Percentiles rank a stretch among this genome's conserved stretches.
These are phyloP conservation scores for Oryza nivara DNA, from an alignment of 176 grass and related monocot genomes.

Conservation along the genomic window DNA sequence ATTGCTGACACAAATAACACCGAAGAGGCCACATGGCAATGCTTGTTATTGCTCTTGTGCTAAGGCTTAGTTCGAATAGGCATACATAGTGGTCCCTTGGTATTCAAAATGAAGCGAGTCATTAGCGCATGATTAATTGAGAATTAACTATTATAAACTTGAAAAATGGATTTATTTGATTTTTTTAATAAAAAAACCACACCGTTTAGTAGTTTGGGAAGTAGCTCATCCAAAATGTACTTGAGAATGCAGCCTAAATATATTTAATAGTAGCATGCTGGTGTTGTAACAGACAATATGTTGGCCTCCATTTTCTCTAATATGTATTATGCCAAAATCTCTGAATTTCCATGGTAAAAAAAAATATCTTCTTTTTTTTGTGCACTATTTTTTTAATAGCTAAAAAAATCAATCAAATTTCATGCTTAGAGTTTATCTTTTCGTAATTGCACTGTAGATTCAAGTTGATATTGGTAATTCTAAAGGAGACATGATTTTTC, in stretches of 20 bases:
- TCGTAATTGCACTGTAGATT: constrained; percentile 58
- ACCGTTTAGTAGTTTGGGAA: too few species aligned
- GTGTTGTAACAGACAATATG: constrained; percentile 1
- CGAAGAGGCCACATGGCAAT: background rate
- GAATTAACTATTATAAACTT: too few species aligned
- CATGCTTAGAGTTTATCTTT: constrained; percentile 2
- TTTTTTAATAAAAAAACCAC: too few species aligned
- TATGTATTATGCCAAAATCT: constrained; percentile 2
- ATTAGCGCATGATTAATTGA: too few species aligned
- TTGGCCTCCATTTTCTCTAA: constrained; percentile 21
- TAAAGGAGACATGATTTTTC: constrained; percentile 66
- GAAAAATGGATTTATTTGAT: too few species aligned
- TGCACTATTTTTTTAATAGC: constrained; percentile 7
- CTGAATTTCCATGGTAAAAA: background rate
- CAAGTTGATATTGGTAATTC: constrained; percentile 85
- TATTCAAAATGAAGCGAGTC: too few species aligned
- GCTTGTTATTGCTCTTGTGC: background rate
- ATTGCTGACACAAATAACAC: background rate
- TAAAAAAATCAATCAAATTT: constrained; percentile 10
- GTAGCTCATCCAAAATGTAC: too few species aligned
- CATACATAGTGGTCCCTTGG: too few species aligned
- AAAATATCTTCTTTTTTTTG: background rate
- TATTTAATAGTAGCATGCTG: background rate
- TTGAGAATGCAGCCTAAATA: background rate
- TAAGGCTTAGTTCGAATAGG: background rate